Evolutionary conservation across 805 yeast genomes (phyloP), one percentile per base, ranked within the genome.

Genomic region (Barnettozyma populi): DNA sequence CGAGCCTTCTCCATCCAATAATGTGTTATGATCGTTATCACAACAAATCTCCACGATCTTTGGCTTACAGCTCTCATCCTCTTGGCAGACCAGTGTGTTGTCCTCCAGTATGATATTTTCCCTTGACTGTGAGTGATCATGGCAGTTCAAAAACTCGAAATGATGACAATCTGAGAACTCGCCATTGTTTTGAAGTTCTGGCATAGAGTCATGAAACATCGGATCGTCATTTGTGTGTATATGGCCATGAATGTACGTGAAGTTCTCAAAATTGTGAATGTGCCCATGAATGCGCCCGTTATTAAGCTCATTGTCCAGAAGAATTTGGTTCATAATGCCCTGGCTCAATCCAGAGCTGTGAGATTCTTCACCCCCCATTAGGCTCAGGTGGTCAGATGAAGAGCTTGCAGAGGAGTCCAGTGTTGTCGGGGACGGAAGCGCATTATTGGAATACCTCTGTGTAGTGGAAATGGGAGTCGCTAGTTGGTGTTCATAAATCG

Each of bases 211-310:
- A 16, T 39, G 42, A 6, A 25, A 18, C 20, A 38, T n/a, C 13
- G 13, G 18, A n/a, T 46, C 46, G 23, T 60, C 60, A 46, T 57
- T 57, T 13, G 63, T 78, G 57, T 80, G 86, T 27, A 80, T 75
- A 57, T 80, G 86, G n/a, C 86, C 86, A 57, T 80, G 86, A 32
- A 80, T 79, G 54, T 79, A 80, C 7, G 84, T 78, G 57, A 80
- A 75, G 56, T 78, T 79, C 48, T 73, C 70, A 58, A 78, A 82
- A 55, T 76, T 78, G 62, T 80, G 86, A 19, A 80, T 78, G 55
- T 80, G 86, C 3, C 86, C 86, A 62, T 80, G 86, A 16, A 80
- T 80, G n/a, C 76, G 69, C 19, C 84, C 84, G 49, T 75, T 78
- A 5, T 29, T 47, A 5, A 41, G 11, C 5, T 45, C 54, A 18